These are phyloP conservation scores for Triangularia setosa DNA, from an alignment of 2,329 filamentous ascomycete genomes.

Conservation along the genomic window DNA sequence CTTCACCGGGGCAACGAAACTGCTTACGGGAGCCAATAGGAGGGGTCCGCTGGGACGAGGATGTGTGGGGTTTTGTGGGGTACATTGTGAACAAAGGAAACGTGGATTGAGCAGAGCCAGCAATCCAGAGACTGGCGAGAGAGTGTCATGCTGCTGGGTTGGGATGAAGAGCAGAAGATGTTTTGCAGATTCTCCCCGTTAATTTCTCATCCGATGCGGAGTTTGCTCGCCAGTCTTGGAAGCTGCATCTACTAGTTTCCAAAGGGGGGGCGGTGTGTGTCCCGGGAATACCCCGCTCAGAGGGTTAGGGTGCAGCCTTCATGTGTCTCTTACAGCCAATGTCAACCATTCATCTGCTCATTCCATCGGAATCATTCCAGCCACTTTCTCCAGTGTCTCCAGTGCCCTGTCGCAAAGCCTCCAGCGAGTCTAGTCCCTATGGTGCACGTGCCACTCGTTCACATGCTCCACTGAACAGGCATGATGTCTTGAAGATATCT, in stretches of 20 bases:
- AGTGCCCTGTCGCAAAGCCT: not conserved
- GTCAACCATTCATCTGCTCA: not conserved
- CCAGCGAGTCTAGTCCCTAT: slow-evolving; percentile 3
- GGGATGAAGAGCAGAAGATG: not conserved
- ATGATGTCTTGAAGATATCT: not conserved
- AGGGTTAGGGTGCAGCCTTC: not conserved
- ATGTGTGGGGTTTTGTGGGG: slow-evolving; percentile 12
- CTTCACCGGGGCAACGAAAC: slow-evolving; percentile 25
- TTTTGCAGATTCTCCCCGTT: not conserved
- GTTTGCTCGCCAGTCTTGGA: not conserved
- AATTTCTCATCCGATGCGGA: not conserved
- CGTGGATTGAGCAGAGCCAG: not conserved
- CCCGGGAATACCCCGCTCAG: not conserved
- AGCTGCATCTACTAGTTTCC: not conserved
- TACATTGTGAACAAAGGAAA: not conserved
- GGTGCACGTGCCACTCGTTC: slow-evolving; percentile 15
- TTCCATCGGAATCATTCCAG: not conserved
- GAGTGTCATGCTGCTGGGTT: not conserved
- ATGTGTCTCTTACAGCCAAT: not conserved
- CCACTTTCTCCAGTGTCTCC: not conserved
- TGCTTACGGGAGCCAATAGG: slow-evolving; percentile 14
- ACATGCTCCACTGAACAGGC: slow-evolving; percentile 11
- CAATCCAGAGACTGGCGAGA: not conserved
- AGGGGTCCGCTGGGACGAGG: not conserved
- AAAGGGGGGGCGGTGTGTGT: not conserved